A percentile compares a stretch with the other conserved stretches of the same genome.
phyloP scores from a whole-genome alignment of 139 green algal species.

The Micromonas commoda region DNA sequence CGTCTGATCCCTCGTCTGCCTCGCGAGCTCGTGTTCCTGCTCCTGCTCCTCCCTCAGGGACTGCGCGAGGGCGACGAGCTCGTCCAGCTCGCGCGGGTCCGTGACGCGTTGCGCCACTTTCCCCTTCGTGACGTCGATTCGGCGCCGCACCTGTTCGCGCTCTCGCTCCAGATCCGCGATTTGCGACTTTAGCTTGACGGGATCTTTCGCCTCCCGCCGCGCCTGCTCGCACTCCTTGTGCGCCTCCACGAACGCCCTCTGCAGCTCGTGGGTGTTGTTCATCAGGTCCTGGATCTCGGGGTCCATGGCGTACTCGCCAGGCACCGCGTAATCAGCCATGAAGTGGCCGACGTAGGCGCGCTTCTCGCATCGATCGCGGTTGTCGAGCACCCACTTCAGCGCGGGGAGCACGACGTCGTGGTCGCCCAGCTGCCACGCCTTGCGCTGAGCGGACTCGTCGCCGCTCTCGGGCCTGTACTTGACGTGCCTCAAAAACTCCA shows the following conservation, averaged over 20 bases:
- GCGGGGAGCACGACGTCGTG: background rate
- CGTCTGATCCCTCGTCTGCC: background rate
- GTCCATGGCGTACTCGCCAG: background rate
- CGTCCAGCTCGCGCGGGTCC: background rate
- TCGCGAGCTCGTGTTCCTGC: slow-evolving; percentile 12
- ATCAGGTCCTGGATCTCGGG: slow-evolving; percentile 6
- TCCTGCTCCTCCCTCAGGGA: slow-evolving; percentile 22
- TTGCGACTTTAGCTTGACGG: background rate
- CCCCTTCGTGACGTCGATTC: background rate
- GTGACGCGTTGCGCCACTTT: background rate
- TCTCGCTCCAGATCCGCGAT: background rate
- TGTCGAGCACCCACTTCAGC: background rate
- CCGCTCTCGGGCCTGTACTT: background rate
- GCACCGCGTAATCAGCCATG: background rate
- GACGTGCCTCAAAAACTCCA: background rate
- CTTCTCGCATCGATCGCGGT: background rate
- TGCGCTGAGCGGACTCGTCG: background rate
- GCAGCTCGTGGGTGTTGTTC: slow-evolving; percentile 11
- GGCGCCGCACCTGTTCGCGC: background rate
- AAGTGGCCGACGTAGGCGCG: slow-evolving; percentile 3
- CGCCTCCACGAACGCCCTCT: slow-evolving; percentile 16
- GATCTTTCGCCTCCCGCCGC: background rate
- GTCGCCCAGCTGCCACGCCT: background rate
- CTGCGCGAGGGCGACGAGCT: background rate
- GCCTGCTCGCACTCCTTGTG: slow-evolving; percentile 21